Evolutionary conservation across 2,329 filamentous ascomycete genomes (phyloP).

Genomic region (Fusarium sp.): DNA sequence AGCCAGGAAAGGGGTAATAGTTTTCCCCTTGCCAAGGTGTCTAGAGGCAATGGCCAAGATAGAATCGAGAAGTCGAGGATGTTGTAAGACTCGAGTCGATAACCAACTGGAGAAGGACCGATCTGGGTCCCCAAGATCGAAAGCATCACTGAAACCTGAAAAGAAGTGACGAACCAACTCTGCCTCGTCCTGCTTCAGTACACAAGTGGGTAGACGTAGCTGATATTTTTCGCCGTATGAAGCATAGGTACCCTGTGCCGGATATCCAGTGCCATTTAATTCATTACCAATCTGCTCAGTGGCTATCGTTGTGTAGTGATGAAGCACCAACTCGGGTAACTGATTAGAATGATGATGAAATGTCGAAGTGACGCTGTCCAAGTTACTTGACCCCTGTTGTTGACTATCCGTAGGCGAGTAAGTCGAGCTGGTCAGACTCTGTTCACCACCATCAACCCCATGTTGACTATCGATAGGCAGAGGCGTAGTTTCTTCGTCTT

Average conservation of each 20-base stretch:
- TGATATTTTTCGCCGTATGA: not conserved
- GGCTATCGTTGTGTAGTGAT: not conserved
- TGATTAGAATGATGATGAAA: not conserved
- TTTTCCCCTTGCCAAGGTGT: not conserved
- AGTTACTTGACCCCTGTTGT: too few relatives aligned
- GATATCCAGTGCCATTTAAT: fast-evolving
- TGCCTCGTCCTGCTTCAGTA: not conserved
- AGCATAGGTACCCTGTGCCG: fast-evolving
- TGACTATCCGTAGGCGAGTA: not conserved
- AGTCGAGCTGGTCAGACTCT: not conserved
- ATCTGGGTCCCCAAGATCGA: not conserved
- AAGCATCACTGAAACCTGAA: not conserved
- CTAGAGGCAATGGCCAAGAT: not conserved
- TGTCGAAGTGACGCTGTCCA: too few relatives aligned
- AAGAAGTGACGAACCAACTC: not conserved
- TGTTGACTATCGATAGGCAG: fast-evolving
- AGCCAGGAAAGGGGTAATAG: fast-evolving
- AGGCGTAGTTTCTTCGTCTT: not conserved
- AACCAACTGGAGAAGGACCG: not conserved
- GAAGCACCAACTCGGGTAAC: not conserved
- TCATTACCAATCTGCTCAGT: not conserved
- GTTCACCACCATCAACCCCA: too few relatives aligned
- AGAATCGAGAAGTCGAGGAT: not conserved
- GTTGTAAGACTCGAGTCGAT: not conserved
- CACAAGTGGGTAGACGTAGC: not conserved